These are phyloP conservation scores for Pseudocercospora cruenta DNA, from an alignment of 2,329 filamentous ascomycete genomes.

Conservation along the genomic window DNA sequence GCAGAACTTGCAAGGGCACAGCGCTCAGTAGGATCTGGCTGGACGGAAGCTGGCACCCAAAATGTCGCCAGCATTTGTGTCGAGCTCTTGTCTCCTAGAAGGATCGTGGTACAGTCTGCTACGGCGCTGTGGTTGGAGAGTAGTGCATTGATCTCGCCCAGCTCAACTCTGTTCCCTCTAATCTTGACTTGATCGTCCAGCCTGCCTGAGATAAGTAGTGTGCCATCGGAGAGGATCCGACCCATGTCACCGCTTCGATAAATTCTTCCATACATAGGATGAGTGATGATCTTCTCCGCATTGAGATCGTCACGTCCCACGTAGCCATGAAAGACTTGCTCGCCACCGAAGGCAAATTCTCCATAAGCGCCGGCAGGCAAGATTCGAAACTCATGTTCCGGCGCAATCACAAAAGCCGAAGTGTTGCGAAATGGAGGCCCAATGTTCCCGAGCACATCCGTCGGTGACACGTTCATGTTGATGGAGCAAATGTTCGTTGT, in stretches of 20 bases:
- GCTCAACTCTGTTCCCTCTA: constrained; percentile 77
- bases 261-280: constrained; percentile 70
- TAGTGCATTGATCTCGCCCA: constrained; percentile 71
- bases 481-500: constrained; percentile 87
- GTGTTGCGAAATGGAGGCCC: constrained; percentile 75
- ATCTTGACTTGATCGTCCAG: constrained; percentile 82
- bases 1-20: constrained; percentile 7
- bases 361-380: constrained; percentile 74
- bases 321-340: constrained; percentile 77
- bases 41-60: constrained; percentile 59
- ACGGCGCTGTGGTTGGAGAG: constrained; percentile 59
- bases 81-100: constrained; percentile 50
- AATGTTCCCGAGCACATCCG: constrained; percentile 73
- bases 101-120: constrained; percentile 66
- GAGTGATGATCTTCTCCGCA: constrained; percentile 67
- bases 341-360: constrained; percentile 84
- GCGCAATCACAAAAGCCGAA: constrained; percentile 67
- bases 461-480: constrained; percentile 59
- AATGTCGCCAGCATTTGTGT: constrained; percentile 68
- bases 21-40: not conserved
- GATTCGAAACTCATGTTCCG: constrained; percentile 50
- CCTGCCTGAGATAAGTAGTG: constrained; percentile 72
- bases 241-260: constrained; percentile 85
- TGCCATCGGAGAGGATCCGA: constrained; percentile 75
- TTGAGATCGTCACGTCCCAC: constrained; percentile 68